phyloP scores from a whole-genome alignment of 208 protist genomes.

The Strigomonas culicis region DNA sequence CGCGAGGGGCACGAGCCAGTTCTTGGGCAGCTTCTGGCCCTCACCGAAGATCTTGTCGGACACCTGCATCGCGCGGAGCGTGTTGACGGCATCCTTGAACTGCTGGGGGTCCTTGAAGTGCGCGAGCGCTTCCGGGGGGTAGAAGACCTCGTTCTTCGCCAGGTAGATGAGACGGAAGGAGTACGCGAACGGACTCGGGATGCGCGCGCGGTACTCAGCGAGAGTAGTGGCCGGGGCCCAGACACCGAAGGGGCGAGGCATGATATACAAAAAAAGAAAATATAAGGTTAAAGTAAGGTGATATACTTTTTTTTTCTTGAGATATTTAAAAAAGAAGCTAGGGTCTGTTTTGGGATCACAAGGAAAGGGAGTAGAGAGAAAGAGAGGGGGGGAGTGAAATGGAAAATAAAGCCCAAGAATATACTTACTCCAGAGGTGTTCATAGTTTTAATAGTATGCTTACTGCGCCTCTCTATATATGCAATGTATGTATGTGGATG shows the following conservation, averaged over 20 bases:
- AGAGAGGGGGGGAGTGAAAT: conserved; percentile 12
- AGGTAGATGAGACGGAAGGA: conserved; percentile 40
- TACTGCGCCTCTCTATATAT: too few relatives aligned
- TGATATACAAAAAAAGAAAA: conserved; percentile 13
- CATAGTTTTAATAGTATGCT: too few relatives aligned
- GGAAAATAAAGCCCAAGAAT: too few relatives aligned
- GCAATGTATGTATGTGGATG: conserved; percentile 2
- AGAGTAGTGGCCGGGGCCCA: conserved; percentile 85
- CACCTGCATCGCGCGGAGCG: conserved; percentile 65
- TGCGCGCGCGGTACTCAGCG: conserved; percentile 74
- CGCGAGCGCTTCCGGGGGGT: conserved; percentile 76
- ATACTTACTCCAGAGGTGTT: too few relatives aligned
- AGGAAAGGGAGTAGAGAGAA: conserved; percentile 17
- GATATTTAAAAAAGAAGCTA: background rate
- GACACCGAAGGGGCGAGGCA: conserved; percentile 85
- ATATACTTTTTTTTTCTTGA: conserved; percentile 9
- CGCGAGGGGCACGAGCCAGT: conserved; percentile 40
- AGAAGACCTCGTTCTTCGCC: conserved; percentile 71
- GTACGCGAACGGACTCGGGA: conserved; percentile 56
- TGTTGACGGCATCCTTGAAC: conserved; percentile 84
- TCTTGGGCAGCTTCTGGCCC: conserved; percentile 65
- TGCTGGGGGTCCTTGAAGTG: conserved; percentile 88
- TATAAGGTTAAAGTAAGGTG: background rate
- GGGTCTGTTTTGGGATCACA: conserved; percentile 2
- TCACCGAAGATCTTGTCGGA: conserved; percentile 87